Conservation (phyloP, 169 alveolate species). For the Cryptosporidium parvum region DNA sequence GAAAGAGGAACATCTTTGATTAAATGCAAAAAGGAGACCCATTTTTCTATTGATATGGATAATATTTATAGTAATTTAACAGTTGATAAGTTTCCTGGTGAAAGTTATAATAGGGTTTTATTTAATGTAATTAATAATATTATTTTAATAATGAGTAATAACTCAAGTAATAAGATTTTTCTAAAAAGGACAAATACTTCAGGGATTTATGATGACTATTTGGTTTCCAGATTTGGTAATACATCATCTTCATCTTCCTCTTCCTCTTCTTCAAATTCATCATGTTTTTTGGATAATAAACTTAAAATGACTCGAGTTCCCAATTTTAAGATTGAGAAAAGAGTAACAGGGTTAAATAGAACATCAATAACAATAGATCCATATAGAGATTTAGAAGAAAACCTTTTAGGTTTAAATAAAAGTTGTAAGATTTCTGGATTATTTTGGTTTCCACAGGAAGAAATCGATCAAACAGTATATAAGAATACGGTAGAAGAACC, state of each 20-base stretch:
- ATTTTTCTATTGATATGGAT: conserved; percentile 14
- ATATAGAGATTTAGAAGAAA: neutral
- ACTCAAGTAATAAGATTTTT: neutral
- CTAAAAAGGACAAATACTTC: conserved; percentile 47
- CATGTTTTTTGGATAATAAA: neutral
- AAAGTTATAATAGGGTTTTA: neutral
- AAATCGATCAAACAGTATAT: conserved; percentile 30
- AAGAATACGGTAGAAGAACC: conserved; percentile 57
- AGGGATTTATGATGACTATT: neutral
- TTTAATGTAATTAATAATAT: conserved; percentile 60
- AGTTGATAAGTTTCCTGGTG: neutral
- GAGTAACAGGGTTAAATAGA: conserved; percentile 15
- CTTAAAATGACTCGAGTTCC: neutral
- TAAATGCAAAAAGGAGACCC: conserved; percentile 31
- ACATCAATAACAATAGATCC: conserved; percentile 39
- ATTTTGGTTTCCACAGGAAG: conserved; percentile 53
- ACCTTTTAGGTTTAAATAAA: neutral
- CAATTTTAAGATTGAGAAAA: neutral
- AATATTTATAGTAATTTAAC: neutral
- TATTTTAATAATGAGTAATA: conserved; percentile 23
- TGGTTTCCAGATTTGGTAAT: neutral
- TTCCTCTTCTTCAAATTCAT: neutral
- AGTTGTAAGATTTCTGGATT: conserved; percentile 24
- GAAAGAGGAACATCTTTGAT: neutral
- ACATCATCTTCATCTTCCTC: neutral